Evolutionary conservation across 2,329 filamentous ascomycete species (phyloP), one percentile per base, ranked within the genome.

Genomic region (Nannizziopsis arthrosporioides): DNA sequence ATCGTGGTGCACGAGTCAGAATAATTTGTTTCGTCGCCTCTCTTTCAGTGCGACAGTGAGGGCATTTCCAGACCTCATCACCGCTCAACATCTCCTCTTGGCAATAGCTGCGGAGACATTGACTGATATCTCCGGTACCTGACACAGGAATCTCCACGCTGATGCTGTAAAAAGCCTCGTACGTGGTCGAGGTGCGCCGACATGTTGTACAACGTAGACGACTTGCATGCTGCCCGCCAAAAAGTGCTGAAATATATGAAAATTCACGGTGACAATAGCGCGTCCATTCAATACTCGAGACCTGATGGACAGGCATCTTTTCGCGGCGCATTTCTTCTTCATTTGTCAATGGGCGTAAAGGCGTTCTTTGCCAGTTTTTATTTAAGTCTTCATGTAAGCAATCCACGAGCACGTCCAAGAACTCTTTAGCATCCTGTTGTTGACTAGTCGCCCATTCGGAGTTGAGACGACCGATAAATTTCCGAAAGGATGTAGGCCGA

Each of bases 361-460:
- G 78, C 2, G 69, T 71, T 46, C 74, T 70, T 52, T 77, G 71
- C 70, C 79, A 84, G 27, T 76, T 74, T 5, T 73, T 66, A 61
- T 94, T 93, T 4, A 93, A 81, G 65, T 98, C 92, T 60, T 92
- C 85, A 56, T 90, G 83, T 10, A 96, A 72, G 55, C 84, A 81
- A 46, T 85, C 81, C 34, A 94, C 74, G 19, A 95, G 65, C 60
- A 93, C 94, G 40, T 81, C 80, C 55, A 90, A 81, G 56, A 94
- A 94, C 59, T 96, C 92, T 55, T 89, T 84, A 1, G 88, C 84
- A 60, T 98, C 92, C 66, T 96, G 92, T 61, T 96, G 90, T 43
- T 79, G 71, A 18, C 74, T 73, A 36, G 85, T 82, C 11, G 82
- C 85, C 69, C 88, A 92, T 55, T 78, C 73, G 5, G 76, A 72